Evolutionary conservation across 805 yeast genomes (phyloP), one percentile per base, ranked within the genome.

Genomic region (Wickerhamomyces alni): DNA sequence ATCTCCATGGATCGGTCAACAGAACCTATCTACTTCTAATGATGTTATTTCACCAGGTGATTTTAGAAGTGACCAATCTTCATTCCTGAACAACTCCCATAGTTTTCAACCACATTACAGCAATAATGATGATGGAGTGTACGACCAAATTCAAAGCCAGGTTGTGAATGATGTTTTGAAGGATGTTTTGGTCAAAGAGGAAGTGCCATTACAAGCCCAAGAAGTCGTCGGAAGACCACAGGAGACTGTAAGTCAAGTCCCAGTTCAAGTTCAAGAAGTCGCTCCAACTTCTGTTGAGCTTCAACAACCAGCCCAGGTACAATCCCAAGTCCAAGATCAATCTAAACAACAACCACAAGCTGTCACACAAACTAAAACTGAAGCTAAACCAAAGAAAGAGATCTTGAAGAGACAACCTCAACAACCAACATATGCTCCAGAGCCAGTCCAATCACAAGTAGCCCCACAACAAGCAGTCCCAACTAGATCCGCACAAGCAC

Each of bases 91-190:
- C 8, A 22, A 22, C 4, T 12, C 42, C 7, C 28, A 31, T 22
- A 36, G 31, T 13, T 29, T 19, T 8, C 11, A 13, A 19, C 13
- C 18, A 5, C 26, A 19, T 5, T 26, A 26, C 28, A 26, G 12
- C 28, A 26, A 30, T 6, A 18, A 34, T 13, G 50, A 52, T 22
- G 56, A 55, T 25, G 56, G 57, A 13, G 56, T 65, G n/a, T 60
- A 70, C 37, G 60, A 57, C 31, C 62, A 61, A 18, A 52, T 70
- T 30, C 70, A 66, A 26, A 53, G 62, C 17, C 63, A 66, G 3
- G 72, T 69, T 18, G 62, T 70, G 16, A 62, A 64, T 29, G 68
- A 61, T 28, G 66, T 70, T 29, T 59, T 69, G 43, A 50, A 52
- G 27, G 69, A 61, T 29, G 66, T 70, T 28, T 59, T 69, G 43